Evolutionary conservation across 2,329 filamentous ascomycete species (phyloP), one percentile per base, ranked within the genome.

Genomic region (Ceratocystis variospora): DNA sequence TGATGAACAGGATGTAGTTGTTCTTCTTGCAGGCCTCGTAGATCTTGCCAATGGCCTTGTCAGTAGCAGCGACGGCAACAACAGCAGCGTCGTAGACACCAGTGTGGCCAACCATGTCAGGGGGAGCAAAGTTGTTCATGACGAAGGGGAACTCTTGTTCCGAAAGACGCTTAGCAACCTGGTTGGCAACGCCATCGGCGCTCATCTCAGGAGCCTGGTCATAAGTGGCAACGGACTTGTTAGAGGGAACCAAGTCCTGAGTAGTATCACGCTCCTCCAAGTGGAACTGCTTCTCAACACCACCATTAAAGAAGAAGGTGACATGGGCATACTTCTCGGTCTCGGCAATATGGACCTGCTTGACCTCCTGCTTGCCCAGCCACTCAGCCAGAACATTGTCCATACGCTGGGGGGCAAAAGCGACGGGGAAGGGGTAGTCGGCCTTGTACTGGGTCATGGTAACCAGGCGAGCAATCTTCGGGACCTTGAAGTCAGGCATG

Each of bases 81-180:
- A 99, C 87, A 67, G 94, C 94, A 37, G 94, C 93, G 72, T 97
- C 87, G 78, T 97, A 97, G 68, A 96, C 91, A 74, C 94, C 94
- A 10, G 94, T 99, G 80, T 99, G 94, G 71, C 94, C 94, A 70
- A 99, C 94, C 94, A 99, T 99, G 79, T 99, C 94, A 19, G 94
- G 94, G 53, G 94, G 94, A 53, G 94, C 94, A 78, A 99, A 97
- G 85, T 99, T 99, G 86, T 97, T 96, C 94, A 99, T 99, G 77
- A 99, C 82, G 74, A 99, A 97, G 74, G 94, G 91, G 78, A 92
- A 96, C 74, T 89, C 86, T 73, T 87, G 85, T 76, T 95, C 90
- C 31, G 77, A 83, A 70, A 99, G 87, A 68, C 92, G 87, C 81
- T 96, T 94, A 76, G 80, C 84, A 68, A 96, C 88, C 80, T 96